These are phyloP conservation scores for Moesziomyces aphidis DNA, from an alignment of 1,284 basidiomycete genomes.

Conservation along the genomic window DNA sequence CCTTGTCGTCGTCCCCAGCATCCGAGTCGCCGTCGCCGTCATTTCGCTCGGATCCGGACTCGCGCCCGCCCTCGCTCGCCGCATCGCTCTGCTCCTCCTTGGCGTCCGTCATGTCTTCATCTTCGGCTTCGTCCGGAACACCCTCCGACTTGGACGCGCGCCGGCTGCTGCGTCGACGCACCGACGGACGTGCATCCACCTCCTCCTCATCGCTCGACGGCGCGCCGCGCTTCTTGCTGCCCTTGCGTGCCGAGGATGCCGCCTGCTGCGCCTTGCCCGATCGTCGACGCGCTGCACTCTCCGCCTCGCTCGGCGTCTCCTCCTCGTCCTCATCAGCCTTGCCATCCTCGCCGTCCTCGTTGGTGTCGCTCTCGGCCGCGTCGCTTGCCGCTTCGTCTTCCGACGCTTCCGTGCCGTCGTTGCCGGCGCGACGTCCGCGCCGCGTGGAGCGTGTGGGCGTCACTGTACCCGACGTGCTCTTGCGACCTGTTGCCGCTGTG, in stretches of 20 bases:
- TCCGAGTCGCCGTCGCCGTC: slow-evolving; percentile 25
- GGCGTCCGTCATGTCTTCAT: slow-evolving; percentile 43
- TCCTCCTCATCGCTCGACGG: slow-evolving; percentile 43
- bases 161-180: slow-evolving; percentile 42
- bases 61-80: slow-evolving; percentile 13
- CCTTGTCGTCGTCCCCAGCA: slow-evolving; percentile 10
- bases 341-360: slow-evolving; percentile 24
- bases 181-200: slow-evolving; percentile 26
- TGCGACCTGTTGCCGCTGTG: slow-evolving; percentile 7
- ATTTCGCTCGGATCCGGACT: slow-evolving; percentile 18
- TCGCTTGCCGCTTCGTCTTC: slow-evolving; percentile 26
- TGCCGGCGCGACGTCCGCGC: slow-evolving; percentile 27
- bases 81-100: slow-evolving; percentile 43
- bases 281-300: slow-evolving; percentile 22
- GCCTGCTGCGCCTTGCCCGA: slow-evolving; percentile 11
- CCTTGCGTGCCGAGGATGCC: slow-evolving; percentile 6
- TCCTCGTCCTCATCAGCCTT: slow-evolving; percentile 18
- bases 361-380: slow-evolving; percentile 14
- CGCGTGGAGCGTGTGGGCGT: slow-evolving; percentile 37
- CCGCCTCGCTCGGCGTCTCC: slow-evolving; percentile 33
- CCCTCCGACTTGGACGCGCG: slow-evolving; percentile 38
- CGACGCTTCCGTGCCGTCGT: slow-evolving; percentile 21
- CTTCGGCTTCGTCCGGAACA: slow-evolving; percentile 17
- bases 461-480: slow-evolving; percentile 37
- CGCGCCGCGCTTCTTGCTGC: slow-evolving; percentile 30